Evolutionary conservation across 1,284 basidiomycete species (phyloP), one percentile per base, ranked within the genome.

Genomic region (Mycocalia duriaeana): DNA sequence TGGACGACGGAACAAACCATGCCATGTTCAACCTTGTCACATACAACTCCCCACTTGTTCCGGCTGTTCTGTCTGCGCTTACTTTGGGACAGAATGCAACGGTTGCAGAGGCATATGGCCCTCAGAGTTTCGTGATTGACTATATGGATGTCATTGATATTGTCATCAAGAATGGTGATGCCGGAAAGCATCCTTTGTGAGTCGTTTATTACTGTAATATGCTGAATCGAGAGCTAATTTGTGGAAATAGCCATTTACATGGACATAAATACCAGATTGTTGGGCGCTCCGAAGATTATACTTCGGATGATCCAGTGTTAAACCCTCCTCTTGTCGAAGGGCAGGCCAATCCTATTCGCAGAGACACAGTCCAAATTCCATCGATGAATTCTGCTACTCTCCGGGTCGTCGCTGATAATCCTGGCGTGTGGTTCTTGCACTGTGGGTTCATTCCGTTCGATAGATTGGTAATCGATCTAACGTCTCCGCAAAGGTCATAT

Each of bases 201-300:
- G 84, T 64, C 0, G 36, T 28, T n/a, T 38, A 47, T 20, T 42
- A 43, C 16, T 8, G 18, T 25, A 25, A 6, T 28, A 8, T 26
- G 23, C 5, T 5, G 13, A 36, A 9, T 48, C 35, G 4, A 44
- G 3, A 44, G 13, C n/a, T 41, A 19, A n/a, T 18, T 23, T 31
- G 3, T 13, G 16, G 6, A 14, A 26, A 25, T 51, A 89, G 86
- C 75, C 88, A 90, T 61, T 62, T 91, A 45, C 87, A 91, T 61
- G 89, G 91, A 1, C 90, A 94, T 69, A 82, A 82, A 59, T 80
- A 86, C 68, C 84, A 88, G 69, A 76, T 95, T 54, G 81, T 94
- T 38, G 71, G 81, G 52, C 85, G 87, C 48, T 76, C 82, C 0
- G 58, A 72, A 46, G 79, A 95, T 63, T 89, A 86, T 54, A 82